phyloP scores from a whole-genome alignment of 495 filamentous ascomycete species.

The Daldinia bambusicola region DNA sequence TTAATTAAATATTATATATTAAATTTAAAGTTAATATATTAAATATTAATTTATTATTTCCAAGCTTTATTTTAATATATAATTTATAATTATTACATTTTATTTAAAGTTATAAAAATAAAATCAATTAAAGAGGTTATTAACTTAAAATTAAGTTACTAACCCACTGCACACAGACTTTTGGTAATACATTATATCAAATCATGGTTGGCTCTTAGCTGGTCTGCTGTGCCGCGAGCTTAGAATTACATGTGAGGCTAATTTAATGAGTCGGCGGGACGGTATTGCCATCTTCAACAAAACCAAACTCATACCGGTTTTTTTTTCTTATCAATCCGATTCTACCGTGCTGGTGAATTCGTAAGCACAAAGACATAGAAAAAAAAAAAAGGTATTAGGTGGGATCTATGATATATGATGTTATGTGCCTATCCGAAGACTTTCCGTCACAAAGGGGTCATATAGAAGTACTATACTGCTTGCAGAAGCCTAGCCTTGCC shows the following conservation, averaged over 20 bases:
- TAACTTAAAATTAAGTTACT: too few species aligned
- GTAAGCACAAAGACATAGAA: conserved; percentile 8
- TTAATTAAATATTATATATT: too few species aligned
- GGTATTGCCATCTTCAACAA: conserved; percentile 2
- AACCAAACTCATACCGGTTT: conserved; percentile 16
- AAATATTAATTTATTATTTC: too few species aligned
- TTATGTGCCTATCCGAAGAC: neutral
- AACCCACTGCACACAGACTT: too few species aligned
- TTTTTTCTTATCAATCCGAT: neutral
- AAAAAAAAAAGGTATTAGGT: conserved; percentile 16
- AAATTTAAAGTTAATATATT: too few species aligned
- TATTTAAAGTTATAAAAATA: too few species aligned
- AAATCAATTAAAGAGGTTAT: too few species aligned
- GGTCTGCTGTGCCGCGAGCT: conserved; percentile 24
- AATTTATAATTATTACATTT: too few species aligned
- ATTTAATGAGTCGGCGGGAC: conserved; percentile 15
- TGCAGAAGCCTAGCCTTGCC: too few species aligned
- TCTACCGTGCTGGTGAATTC: neutral
- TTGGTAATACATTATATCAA: too few species aligned
- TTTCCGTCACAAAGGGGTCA: neutral
- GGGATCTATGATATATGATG: neutral
- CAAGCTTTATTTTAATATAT: too few species aligned
- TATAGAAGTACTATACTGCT: neutral
- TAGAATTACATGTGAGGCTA: conserved; percentile 19
- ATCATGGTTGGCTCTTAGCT: conserved; percentile 15